Base-by-base conservation (phyloP, 345 rosid genomes). In the Laguncularia racemosa region DNA sequence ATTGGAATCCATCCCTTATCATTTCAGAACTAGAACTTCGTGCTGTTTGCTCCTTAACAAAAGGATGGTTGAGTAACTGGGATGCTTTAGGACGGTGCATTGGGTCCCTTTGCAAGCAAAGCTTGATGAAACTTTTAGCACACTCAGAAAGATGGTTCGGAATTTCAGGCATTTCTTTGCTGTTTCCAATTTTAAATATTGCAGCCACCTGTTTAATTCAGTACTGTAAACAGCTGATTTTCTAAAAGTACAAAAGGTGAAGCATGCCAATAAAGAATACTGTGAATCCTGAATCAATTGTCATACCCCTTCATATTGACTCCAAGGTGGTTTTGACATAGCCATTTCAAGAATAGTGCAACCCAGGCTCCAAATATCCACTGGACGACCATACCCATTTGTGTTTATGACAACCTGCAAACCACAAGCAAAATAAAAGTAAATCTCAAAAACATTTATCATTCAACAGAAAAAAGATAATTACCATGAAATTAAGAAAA, bases 341-440 rank as follows among this genome's bases (percentile, higher is more conserved):
- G 99, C 96, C 99, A 93, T 93, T 82, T 93, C 97, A 62, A 93
- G 88, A 73, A 93, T 78, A 52, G 99, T 93, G 73, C 99, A 93
- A 47, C 97, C 99, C 76, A 93, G 77, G 76, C 99, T 86, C 99
- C 99, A 93, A 26, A 93, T 78, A 78, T 93, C 99, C 21, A 89
- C 97, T 0, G 95, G 72, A 52, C 76, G 86, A 70, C 75, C 85
- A 72, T 87, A 93, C 56, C 99, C 99, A 73, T 79, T 83, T 56
- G 81, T 75, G 64, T 85, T 82, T 97, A 89, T 89, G 58, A 93
- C 91, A 68, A 93, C 96, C 99, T 93, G 75, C 45, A 23, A 60
- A 46, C 40, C 48, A 52, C 44, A 50, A 52, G 43, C 53, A 21
- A 33, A 33, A 33, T 33, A 33, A 33, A 33, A 4, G 40, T 33